These are phyloP conservation scores for Rubroshorea leprosula DNA, from an alignment of 345 rosid species.

Conservation along the genomic window DNA sequence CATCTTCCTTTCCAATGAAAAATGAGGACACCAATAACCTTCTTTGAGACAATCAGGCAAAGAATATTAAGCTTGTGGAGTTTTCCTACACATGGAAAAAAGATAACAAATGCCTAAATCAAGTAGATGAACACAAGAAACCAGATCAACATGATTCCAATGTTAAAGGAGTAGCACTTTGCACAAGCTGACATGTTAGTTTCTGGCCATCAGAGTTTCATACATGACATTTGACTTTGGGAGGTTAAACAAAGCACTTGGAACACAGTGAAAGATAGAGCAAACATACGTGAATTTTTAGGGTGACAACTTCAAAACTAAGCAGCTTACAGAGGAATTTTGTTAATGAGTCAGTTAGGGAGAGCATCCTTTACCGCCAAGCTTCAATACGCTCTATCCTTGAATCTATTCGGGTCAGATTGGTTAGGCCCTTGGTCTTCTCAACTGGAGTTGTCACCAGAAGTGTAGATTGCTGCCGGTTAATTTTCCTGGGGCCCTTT, in stretches of 20 bases:
- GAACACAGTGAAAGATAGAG: too few relatives aligned
- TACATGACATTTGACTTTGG: too few relatives aligned
- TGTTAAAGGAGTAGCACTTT: conserved; percentile 14
- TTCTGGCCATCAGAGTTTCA: neutral
- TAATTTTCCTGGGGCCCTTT: conserved; percentile 24
- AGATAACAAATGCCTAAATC: too few relatives aligned
- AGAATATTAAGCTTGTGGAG: too few relatives aligned
- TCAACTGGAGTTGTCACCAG: conserved; percentile 8
- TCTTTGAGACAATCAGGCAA: too few relatives aligned
- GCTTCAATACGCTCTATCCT: neutral
- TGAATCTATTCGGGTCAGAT: neutral
- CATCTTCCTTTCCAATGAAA: too few relatives aligned
- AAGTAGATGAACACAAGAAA: too few relatives aligned
- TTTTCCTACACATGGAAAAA: too few relatives aligned
- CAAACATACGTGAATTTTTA: too few relatives aligned
- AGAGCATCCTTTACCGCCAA: conserved; percentile 13
- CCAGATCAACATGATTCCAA: conserved; percentile 13
- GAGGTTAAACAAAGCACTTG: too few relatives aligned
- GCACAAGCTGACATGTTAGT: conserved; percentile 21
- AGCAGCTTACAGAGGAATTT: conserved; percentile 7
- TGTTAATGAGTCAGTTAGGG: neutral
- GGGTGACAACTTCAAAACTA: conserved; percentile 8
- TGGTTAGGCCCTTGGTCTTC: neutral
- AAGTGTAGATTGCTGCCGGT: conserved; percentile 29
- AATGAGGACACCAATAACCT: too few relatives aligned